A percentile compares a stretch with the other conserved stretches of the same genome.
These are phyloP conservation scores for Aspergillus bertholletiae DNA, from an alignment of 495 filamentous ascomycete genomes.

Conservation along the genomic window DNA sequence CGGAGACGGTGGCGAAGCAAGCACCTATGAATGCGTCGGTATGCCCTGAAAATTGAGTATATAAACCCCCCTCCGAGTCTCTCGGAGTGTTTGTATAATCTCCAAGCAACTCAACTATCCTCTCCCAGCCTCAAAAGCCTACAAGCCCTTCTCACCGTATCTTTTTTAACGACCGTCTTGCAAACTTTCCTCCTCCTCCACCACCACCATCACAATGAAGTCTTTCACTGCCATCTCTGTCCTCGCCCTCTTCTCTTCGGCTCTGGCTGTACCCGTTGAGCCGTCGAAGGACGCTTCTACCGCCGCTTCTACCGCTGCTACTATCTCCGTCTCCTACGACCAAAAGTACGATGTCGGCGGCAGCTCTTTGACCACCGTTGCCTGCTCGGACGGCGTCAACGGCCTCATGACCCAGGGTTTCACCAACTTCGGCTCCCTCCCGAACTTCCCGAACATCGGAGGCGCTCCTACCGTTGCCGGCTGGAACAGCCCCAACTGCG, in stretches of 20 bases:
- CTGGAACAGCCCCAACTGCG: constrained; percentile 61
- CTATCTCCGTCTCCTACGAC: constrained; percentile 37
- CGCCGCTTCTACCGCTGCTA: constrained; percentile 1
- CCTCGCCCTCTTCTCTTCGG: constrained; percentile 9
- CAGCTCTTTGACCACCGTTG: constrained; percentile 57
- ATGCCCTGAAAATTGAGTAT: not conserved
- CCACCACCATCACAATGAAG: constrained; percentile 13
- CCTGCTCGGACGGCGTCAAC: constrained; percentile 51
- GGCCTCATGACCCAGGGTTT: constrained; percentile 67
- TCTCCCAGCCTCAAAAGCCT: not conserved
- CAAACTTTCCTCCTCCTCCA: too few species aligned
- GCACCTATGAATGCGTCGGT: not conserved
- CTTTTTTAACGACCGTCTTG: too few species aligned
- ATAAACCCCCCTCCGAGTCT: not conserved
- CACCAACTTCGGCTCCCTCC: constrained; percentile 57
- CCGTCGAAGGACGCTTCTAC: too few species aligned
- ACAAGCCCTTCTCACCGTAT: too few species aligned
- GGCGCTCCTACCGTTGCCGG: constrained; percentile 55
- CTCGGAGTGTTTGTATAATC: not conserved
- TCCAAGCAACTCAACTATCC: not conserved
- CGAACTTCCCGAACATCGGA: constrained; percentile 58
- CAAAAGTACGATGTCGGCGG: constrained; percentile 27
- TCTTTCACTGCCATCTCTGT: constrained; percentile 8
- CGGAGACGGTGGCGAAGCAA: not conserved
- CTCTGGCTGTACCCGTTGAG: constrained; percentile 8